Conservation (phyloP, 1,139 yeast species). For the Zygosaccharomyces sapae region DNA sequence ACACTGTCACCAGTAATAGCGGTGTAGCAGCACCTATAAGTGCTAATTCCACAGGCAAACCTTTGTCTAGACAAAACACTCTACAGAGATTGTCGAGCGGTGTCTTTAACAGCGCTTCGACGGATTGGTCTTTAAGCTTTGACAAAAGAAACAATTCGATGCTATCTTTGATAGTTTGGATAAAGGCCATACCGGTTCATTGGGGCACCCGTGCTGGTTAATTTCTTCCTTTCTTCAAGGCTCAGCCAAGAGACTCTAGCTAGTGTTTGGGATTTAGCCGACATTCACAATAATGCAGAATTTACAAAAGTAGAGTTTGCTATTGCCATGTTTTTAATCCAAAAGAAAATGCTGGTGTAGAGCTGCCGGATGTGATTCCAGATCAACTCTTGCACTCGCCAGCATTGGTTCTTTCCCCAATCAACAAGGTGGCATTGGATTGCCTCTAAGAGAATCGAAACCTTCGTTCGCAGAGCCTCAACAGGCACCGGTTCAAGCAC, state of each 20-base stretch:
- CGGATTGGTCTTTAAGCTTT: slow-evolving; percentile 67
- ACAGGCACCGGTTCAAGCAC: slow-evolving; percentile 26
- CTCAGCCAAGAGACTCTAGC: slow-evolving; percentile 83
- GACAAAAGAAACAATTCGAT: slow-evolving; percentile 76
- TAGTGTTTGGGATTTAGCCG: slow-evolving; percentile 90
- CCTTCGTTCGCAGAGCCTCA: slow-evolving; percentile 31
- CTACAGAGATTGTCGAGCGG: slow-evolving; percentile 34
- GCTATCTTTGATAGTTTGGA: slow-evolving; percentile 74
- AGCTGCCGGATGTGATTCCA: slow-evolving; percentile 68
- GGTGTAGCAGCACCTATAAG: slow-evolving; percentile 24
- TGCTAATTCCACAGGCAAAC: slow-evolving; percentile 35
- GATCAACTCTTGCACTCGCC: slow-evolving; percentile 45
- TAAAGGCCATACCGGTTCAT: slow-evolving; percentile 54
- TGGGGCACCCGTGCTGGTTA: slow-evolving; percentile 80
- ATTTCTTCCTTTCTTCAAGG: slow-evolving; percentile 83
- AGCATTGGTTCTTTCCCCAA: slow-evolving; percentile 31
- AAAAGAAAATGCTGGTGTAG: slow-evolving; percentile 74
- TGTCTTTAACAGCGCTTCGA: slow-evolving; percentile 52
- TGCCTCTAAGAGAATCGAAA: slow-evolving; percentile 38
- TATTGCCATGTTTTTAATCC: slow-evolving; percentile 89
- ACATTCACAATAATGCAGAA: slow-evolving; percentile 79
- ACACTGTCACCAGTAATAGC: slow-evolving; percentile 8
- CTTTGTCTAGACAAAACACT: slow-evolving; percentile 30
- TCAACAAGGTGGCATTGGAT: slow-evolving; percentile 23
- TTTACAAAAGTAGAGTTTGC: slow-evolving; percentile 81